A percentile compares a stretch with the other conserved stretches of the same genome.
These are phyloP conservation scores for Hypsizygus ulmarius DNA, from an alignment of 1,284 basidiomycete species.

Conservation along the genomic window DNA sequence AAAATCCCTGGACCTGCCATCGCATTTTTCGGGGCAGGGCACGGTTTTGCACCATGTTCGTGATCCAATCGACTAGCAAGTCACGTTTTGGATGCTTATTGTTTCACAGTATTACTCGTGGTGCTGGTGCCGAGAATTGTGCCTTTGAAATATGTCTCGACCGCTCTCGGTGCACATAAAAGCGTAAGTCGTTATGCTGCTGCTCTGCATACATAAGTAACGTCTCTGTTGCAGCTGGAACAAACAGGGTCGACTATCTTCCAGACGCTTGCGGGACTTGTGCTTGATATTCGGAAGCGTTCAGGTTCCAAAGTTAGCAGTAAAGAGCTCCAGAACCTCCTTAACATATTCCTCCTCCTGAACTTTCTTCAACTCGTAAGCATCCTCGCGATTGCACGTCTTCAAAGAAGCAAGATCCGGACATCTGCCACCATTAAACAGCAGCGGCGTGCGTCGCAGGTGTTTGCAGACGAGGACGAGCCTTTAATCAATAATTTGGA, in stretches of 20 bases:
- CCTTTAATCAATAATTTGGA: slow-evolving; percentile 5
- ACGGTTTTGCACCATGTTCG: slow-evolving; percentile 72
- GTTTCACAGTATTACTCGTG: slow-evolving; percentile 59
- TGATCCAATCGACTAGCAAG: neutral
- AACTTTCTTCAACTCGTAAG: slow-evolving; percentile 55
- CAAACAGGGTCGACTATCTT: slow-evolving; percentile 69
- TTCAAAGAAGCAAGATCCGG: slow-evolving; percentile 25
- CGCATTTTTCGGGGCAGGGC: slow-evolving; percentile 60
- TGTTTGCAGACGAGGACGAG: neutral
- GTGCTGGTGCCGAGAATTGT: slow-evolving; percentile 75
- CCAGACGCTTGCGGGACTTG: slow-evolving; percentile 67
- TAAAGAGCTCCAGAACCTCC: slow-evolving; percentile 45
- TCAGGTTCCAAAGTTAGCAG: slow-evolving; percentile 20
- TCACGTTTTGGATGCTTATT: slow-evolving; percentile 7
- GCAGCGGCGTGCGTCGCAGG: neutral
- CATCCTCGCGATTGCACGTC: slow-evolving; percentile 43
- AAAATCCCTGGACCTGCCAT: slow-evolving; percentile 61
- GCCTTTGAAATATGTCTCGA: slow-evolving; percentile 68
- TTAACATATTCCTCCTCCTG: slow-evolving; percentile 57
- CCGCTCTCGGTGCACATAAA: slow-evolving; percentile 78
- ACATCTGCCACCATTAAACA: neutral
- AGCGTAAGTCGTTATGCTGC: slow-evolving; percentile 46
- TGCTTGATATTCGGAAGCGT: slow-evolving; percentile 48
- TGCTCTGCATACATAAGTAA: neutral
- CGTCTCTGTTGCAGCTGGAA: slow-evolving; percentile 50